Conservation (phyloP, 2,329 filamentous ascomycete genomes). For the Colletotrichum trifolii region DNA sequence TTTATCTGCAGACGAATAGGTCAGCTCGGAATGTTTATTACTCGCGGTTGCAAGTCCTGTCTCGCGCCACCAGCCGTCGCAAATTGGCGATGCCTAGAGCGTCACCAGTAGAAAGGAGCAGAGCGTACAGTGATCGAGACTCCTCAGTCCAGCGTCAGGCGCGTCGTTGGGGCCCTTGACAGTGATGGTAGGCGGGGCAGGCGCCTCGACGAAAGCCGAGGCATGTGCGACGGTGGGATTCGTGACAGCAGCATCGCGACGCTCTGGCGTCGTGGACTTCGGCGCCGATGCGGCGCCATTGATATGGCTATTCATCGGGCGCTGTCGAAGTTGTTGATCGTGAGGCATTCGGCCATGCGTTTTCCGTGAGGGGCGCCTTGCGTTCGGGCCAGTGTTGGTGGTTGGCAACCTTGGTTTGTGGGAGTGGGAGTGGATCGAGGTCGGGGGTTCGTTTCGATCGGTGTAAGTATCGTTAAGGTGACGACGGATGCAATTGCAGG, state of each 20-base stretch:
- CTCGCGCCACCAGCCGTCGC: background rate
- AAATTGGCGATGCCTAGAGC: slow-evolving; percentile 5
- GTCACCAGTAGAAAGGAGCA: background rate
- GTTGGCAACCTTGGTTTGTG: background rate
- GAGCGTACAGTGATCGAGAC: slow-evolving; percentile 79
- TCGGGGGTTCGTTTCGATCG: background rate
- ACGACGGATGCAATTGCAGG: slow-evolving; percentile 21
- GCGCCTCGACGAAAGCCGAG: slow-evolving; percentile 16
- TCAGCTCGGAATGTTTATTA: slow-evolving; percentile 26
- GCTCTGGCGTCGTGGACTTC: slow-evolving; percentile 22
- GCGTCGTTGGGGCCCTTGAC: slow-evolving; percentile 30
- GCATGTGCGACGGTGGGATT: slow-evolving; percentile 9
- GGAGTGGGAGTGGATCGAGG: slow-evolving; percentile 8
- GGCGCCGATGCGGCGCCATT: slow-evolving; percentile 43
- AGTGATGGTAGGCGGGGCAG: slow-evolving; percentile 26
- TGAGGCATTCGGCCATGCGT: slow-evolving; percentile 35
- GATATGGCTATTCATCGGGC: slow-evolving; percentile 47
- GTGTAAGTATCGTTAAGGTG: slow-evolving; percentile 25
- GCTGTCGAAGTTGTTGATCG: slow-evolving; percentile 27
- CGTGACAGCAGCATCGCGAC: slow-evolving; percentile 25
- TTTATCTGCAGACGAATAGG: slow-evolving; percentile 69
- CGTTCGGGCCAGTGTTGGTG: background rate
- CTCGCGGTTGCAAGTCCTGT: slow-evolving; percentile 16
- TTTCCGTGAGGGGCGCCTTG: background rate
- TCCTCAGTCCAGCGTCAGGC: slow-evolving; percentile 80